Base-by-base conservation (phyloP, 2,329 filamentous ascomycete species). In the Apiospora rasikravindrae region DNA sequence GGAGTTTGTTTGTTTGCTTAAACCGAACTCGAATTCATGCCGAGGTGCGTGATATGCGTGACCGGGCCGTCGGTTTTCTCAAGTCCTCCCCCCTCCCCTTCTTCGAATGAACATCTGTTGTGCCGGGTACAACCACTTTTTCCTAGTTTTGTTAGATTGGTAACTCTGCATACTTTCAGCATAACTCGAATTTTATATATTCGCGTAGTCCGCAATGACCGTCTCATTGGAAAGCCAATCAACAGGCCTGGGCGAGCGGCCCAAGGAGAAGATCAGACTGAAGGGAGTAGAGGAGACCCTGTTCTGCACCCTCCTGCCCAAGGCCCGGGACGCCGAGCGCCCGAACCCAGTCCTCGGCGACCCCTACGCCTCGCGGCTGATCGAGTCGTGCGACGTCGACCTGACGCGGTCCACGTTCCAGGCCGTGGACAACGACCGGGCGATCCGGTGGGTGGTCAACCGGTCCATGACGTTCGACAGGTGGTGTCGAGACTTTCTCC, bases 231-330 rank as follows among this genome's bases (percentile, higher is more conserved):
- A 64, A 3, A 64, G 57, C 33, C 57, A 40, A 3, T 40, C 57
- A 14, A 24, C 57, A 14, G 57, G 33, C 19, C 4, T 64, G 19
- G 57, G 57, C 19, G 33, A 64, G 22, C 19, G 57, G 13, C 61
- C 66, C 14, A 71, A 66, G 40, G 70, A 71, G 19, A 71, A 49
- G 51, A 47, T 71, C 45, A 33, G 37, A 14, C 70, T 71, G 1
- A 57, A 57, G 13, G 70, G 70, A 24, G 66, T 71, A 11, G 66
- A 71, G 19, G 70, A 71, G 67, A 71, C 70, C 2, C 70, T 71
- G 14, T 44, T 71, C 19, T 47, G 37, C 19, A 33, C 70, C 0
- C 45, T 69, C 4, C 44, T 49, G 33, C 33, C 33, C 22, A 53
- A 53, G 26, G 66, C 51, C n/a, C 33, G 57, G 19, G 70, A 71